Base-by-base conservation (phyloP, 2,329 filamentous ascomycete species). In the Pseudonectria foliicola region DNA sequence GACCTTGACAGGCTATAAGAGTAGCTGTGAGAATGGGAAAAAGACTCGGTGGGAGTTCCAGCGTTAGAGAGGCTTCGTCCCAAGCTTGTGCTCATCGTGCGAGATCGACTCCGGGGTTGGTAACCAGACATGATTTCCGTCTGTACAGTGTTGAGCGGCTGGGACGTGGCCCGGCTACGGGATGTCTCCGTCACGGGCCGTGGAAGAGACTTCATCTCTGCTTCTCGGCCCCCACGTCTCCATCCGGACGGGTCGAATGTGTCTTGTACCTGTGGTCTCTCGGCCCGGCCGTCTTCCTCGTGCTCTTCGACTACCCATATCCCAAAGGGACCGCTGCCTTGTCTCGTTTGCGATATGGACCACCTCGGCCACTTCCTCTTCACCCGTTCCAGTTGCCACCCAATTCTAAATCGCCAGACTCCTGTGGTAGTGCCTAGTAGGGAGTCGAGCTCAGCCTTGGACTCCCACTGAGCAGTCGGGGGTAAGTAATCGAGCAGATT, bases 401-500 rank as follows among this genome's bases (percentile, higher is more conserved):
- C 46, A 26, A 53, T 36, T 23, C 44, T 39, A 12, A 50, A 53
- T 15, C 32, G 33, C 12, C 40, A 38, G 1, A 38, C 30, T n/a
- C 16, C 26, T 23, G 40, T 34, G 21, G 42, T 38, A 10, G 49
- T 44, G 0, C 31, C 32, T 13, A 50, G 46, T 3, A 38, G 37
- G 3, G 37, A 21, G 26, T 48, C 35, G 8, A 53, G 35, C 11
- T 53, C 48, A 11, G 31, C 31, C 10, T 36, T 33, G 13, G 44
- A 39, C 15, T 53, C 48, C 50, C 50, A 53, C 35, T 53, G 50
- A 7, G 48, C 50, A 3, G 37, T 48, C 6, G 43, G 46, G 1
- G 50, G 50, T 5, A 53, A 16, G n/a, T 45, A 36, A 24, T 28
- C 43, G 25, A 61, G 46, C 4, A 63, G 37, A 38, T 64, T 62